Base-by-base conservation (phyloP, 2,329 filamentous ascomycete species). In the Xylariomycetidae sp. region DNA sequence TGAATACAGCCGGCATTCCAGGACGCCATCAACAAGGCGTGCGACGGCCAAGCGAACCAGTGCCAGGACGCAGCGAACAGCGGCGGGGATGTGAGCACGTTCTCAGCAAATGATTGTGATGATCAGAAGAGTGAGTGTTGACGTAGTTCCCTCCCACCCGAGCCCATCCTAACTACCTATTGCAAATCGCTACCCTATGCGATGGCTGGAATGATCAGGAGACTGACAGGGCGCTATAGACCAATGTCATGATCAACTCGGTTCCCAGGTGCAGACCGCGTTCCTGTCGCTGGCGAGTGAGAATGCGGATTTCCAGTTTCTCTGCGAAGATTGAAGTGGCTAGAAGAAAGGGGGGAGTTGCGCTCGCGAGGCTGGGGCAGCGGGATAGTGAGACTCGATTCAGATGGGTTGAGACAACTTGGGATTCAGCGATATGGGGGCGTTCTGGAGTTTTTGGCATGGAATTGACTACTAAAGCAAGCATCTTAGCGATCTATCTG, bases 31-130 rank as follows among this genome's bases (percentile, higher is more conserved):
- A 55, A 59, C 34, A 56, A 65, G 15, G 58, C 64, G 2, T 72
- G 69, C 52, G 65, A 68, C 43, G 64, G 65, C 44, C 68, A 72
- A 48, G 62, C 67, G 48, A 70, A 72, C 42, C 50, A 47, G 13
- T 72, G 69, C 38, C 59, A 62, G n/a, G 40, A 63, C 16, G 31
- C 52, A 14, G 64, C 64, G 20, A 70, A 71, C n/a, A n/a, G n/a
- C 22, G 35, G 34, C 5, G 15, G n/a, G 8, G 22, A 4, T 29
- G 45, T 33, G 32, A 30, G 14, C 13, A 14, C 17, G 29, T 61
- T 69, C 33, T 39, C 44, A 6, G 68, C 71, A 1, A 38, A 49
- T 19, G 61, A 68, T 18, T 73, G 68, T 36, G 65, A 72, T 34
- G 42, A 53, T 12, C 68, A 72, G 43, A 57, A 55, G 23, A 50